Evolutionary conservation across 306 rosid genomes (phyloP), one percentile per base, ranked within the genome.

Genomic region (Carpinus viminea): DNA sequence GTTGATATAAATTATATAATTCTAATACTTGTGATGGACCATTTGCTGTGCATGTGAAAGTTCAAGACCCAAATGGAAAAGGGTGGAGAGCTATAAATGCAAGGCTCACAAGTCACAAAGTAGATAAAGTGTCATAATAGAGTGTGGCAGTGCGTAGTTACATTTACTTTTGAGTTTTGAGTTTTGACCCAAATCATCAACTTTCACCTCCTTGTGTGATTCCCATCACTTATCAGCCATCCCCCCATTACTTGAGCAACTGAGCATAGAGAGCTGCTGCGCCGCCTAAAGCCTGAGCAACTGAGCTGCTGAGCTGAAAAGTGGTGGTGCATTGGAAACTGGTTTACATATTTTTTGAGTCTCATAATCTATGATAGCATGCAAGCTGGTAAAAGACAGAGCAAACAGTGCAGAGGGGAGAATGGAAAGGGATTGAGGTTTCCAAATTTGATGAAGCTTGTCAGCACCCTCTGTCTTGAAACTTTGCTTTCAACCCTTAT

Each of bases 401-500:
- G n/a, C 16, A 45, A 26, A 72, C n/a, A 26, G 46, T 7, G 5
- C 43, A 72, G 2, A 52, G 2, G 48, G 47, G 43, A 46, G 74
- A 45, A 5, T 70, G 74, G 7, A 70, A 70, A 41, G 45, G 26
- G 10, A 56, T 24, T 15, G 10, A 3, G 20, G 45, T 46, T 75
- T 47, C 79, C 73, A 64, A 31, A 50, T 20, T 31, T 11, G 62
- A 31, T 2, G 79, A 13, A 65, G 13, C 48, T 28, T 76, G 79
- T 50, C 72, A 34, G 61, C 62, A 26, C 52, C 54, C 13, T 61
- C 47, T 21, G 41, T 13, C 41, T 41, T 41, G 78, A 38, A 38
- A 38, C 55, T 74, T 74, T 11, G 78, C 69, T 56, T 57, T 57
- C 78, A 38, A 41, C n/a, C 69, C 21, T 45, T 16, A 61, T 60